Base-by-base conservation (phyloP, 495 filamentous ascomycete species). In the Apiosordaria backusii region DNA sequence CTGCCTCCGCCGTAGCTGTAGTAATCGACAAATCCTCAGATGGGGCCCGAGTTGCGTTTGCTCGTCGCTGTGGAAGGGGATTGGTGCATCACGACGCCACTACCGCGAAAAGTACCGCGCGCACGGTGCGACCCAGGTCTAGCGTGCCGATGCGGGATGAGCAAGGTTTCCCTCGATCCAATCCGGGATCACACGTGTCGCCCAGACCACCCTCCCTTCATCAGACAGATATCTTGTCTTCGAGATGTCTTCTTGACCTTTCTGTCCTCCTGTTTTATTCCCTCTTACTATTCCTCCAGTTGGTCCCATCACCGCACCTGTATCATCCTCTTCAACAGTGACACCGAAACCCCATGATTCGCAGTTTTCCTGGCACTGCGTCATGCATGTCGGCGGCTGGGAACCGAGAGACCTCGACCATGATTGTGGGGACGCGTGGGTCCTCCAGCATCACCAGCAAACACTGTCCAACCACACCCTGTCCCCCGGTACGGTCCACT, bases 81-180 rank as follows among this genome's bases (percentile, higher is more conserved):
- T 29, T 29, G 27, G 27, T 29, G 27, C 27, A 29, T 29, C 27
- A 3, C 3, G 7, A 29, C 27, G 27, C 10, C 35, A 45, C 35
- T 15, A 45, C 21, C 18, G 45, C 54, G 29, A 53, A 64, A 67
- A 61, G 70, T 75, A 68, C 73, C 73, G 70, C 69, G 68, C 70
- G 71, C 73, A 75, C 73, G 73, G 73, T 71, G 72, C 68, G 63
- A 54, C 57, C 59, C 60, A 26, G 21, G 52, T 50, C 57, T 66
- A 69, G 67, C 40, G 63, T 25, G 64, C 61, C n/a, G 29, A 19
- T 23, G n/a, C 52, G 52, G 16, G 26, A 45, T 61, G 24, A 27
- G 26, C 26, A 25, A 61, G n/a, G 26, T 21, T 13, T 61, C 59
- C 40, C 10, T 55, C 52, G 19, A 61, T 27, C 59, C 35, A 45